Evolutionary conservation across 1,139 yeast genomes (phyloP), one percentile per base, ranked within the genome.

Genomic region (Meyerozyma sp.): DNA sequence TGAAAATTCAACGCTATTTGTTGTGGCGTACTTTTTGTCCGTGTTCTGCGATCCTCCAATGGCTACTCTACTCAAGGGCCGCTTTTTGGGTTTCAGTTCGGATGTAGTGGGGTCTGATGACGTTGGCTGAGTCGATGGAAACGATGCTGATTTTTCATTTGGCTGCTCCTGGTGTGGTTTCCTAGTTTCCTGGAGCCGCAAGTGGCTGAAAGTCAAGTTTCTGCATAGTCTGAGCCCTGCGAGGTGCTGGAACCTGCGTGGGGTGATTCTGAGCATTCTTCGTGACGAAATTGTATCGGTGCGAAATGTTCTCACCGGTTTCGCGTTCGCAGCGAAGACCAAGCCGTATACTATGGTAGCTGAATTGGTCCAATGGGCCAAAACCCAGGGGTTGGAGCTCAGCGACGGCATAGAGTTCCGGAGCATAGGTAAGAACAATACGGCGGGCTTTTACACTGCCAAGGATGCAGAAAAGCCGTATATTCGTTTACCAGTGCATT

Each of bases 1-100:
- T 21, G 93, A 79, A 61, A 87, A 84, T 52, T 87, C 93, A 43
- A 85, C 65, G 39, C 68, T 63, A 48, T 63, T 65, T 2, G 64
- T 60, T 2, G 58, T 55, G n/a, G 70, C 64, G 41, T 58, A 66
- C 46, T 66, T 63, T 44, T 63, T 62, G 36, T 53, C 42, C 39
- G 13, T 54, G 13, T 10, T 54, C 29, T 55, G 51, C 3, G 63
- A 44, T 1, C 75, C 73, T 3, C 78, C 78, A 42, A 73, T 71
- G 39, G 77, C 76, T 23, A 73, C 77, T 56, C 79, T 60, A 52
- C 76, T 70, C 49, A 73, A 64, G n/a, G 77, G 77, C 49, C 77
- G 59, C 8, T 30, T 30, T 30, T 30, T 13, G 34, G 34, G 29
- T 27, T 27, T 27, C 11, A 7, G 13, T 27, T 8, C 13, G 5